Evolutionary conservation across 1,284 basidiomycete species (phyloP).

Genomic region (Ceratobasidium sp.): DNA sequence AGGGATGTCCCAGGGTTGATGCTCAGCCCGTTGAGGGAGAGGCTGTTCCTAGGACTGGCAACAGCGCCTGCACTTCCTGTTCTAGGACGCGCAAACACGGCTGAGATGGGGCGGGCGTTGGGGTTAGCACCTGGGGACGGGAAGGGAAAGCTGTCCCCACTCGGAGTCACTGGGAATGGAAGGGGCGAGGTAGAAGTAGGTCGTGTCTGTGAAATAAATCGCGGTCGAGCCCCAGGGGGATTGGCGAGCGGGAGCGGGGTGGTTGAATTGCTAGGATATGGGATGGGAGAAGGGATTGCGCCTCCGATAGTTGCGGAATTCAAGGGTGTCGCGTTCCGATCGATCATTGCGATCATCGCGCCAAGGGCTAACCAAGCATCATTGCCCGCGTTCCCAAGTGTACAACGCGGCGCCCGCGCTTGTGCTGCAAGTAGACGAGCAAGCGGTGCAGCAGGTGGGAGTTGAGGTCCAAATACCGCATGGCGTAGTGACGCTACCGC

Average conservation of each 20-base stretch:
- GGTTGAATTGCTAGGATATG: not conserved
- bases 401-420: conserved; percentile 52
- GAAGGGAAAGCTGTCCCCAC: conserved; percentile 6
- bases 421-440: conserved; percentile 60
- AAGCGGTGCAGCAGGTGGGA: conserved; percentile 61
- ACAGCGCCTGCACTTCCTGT: conserved; percentile 27
- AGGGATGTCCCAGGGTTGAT: not conserved
- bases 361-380: conserved; percentile 70
- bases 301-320: conserved; percentile 28
- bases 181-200: not conserved
- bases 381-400: conserved; percentile 72
- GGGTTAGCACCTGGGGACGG: conserved; percentile 14
- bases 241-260: not conserved
- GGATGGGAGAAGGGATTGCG: conserved; percentile 15
- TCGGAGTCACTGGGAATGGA: conserved; percentile 8
- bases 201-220: not conserved
- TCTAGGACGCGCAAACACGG: conserved; percentile 23
- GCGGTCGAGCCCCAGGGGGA: not conserved
- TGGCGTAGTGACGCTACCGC: conserved; percentile 44
- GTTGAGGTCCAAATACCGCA: conserved; percentile 17
- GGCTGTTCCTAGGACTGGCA: conserved; percentile 1
- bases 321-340: conserved; percentile 17
- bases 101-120: conserved; percentile 30
- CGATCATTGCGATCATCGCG: conserved; percentile 50
- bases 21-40: conserved; percentile 25